Base-by-base conservation (phyloP, 2,329 filamentous ascomycete species). In the Byssothecium circinans region DNA sequence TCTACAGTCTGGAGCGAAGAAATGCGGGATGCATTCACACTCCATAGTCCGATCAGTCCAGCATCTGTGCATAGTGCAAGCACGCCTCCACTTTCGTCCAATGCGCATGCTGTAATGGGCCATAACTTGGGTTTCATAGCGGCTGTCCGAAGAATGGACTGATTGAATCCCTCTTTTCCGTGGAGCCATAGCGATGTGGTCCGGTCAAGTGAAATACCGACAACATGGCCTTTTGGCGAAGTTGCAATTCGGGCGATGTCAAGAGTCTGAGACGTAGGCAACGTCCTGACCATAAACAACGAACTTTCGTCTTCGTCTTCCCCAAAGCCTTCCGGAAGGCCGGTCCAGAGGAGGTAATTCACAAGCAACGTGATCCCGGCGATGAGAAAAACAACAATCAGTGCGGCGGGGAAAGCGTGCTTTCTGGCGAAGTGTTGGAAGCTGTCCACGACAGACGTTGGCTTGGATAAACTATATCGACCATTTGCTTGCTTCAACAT, bases 261-360 rank as follows among this genome's bases (percentile, higher is more conserved):
- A 11, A 92, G 76, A 6, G 74, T 71, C 62, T 92, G 89, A 0
- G 85, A 85, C 12, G 78, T 76, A 20, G 75, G 75, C 10, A 91
- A 65, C 1, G 82, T 83, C 41, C 79, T 80, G 38, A 89, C 76
- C 0, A 78, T 80, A 11, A 91, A 69, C 1, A 80, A 70, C 0
- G 81, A 75, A 32, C 76, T 72, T 6, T 78, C 75, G 4, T 76
- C 71, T 8, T 79, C 74, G 6, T 73, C 71, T 1, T 77, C 75
- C 12, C 72, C 71, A 17, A 75, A 69, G 14, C 62, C 58, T 27
- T 74, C 72, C 29, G 74, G 70, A 19, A 75, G 60, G 44, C 86
- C 83, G 48, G 85, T 84, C 80, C 83, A 87, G 0, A 92, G 74
- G 5, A 92, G 75, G 58, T 87, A 88, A 53, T 85, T 89, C 75